Percentiles rank a stretch among this genome's conserved stretches.
phyloP scores from a whole-genome alignment of 129 eudicot genomes.

The Arctium lappa region DNA sequence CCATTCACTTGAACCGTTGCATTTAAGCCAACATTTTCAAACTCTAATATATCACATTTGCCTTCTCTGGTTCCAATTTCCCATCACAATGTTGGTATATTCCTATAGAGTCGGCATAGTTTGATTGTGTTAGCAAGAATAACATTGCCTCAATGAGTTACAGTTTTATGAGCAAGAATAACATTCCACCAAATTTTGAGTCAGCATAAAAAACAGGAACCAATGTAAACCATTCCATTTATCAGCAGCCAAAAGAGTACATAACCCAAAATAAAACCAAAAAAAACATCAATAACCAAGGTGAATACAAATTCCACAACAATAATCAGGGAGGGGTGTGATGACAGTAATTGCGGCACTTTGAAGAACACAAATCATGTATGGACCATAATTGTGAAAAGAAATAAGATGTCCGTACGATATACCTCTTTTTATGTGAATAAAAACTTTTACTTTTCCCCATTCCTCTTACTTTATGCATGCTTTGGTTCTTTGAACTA shows the following conservation, averaged over 20 bases:
- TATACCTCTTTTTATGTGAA: conserved; percentile 23
- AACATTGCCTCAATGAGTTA: conserved; percentile 18
- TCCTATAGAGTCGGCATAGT: conserved; percentile 66
- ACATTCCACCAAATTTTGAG: too few relatives aligned
- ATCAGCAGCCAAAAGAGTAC: too few relatives aligned
- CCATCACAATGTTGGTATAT: conserved; percentile 87
- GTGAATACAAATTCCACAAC: too few relatives aligned
- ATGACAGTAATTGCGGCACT: conserved; percentile 9
- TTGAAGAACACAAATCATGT: conserved; percentile 24
- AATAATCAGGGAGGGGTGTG: too few relatives aligned
- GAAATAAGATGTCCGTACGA: conserved; percentile 24
- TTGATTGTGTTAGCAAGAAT: conserved; percentile 50
- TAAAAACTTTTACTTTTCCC: conserved; percentile 35
- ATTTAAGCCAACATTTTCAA: too few relatives aligned
- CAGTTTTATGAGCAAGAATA: neutral
- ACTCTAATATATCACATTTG: too few relatives aligned
- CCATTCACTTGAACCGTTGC: conserved; percentile 72
- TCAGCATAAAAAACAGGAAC: too few relatives aligned
- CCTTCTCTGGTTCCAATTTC: too few relatives aligned
- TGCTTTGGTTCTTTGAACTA: conserved; percentile 14
- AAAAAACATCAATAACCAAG: too few relatives aligned
- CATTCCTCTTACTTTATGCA: conserved; percentile 29
- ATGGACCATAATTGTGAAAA: conserved; percentile 28
- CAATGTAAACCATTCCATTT: too few relatives aligned
- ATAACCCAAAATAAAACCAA: too few relatives aligned